A percentile compares a stretch with the other conserved stretches of the same genome.
Conservation (phyloP, 140 eudicot species). For the Bidens hawaiensis region DNA sequence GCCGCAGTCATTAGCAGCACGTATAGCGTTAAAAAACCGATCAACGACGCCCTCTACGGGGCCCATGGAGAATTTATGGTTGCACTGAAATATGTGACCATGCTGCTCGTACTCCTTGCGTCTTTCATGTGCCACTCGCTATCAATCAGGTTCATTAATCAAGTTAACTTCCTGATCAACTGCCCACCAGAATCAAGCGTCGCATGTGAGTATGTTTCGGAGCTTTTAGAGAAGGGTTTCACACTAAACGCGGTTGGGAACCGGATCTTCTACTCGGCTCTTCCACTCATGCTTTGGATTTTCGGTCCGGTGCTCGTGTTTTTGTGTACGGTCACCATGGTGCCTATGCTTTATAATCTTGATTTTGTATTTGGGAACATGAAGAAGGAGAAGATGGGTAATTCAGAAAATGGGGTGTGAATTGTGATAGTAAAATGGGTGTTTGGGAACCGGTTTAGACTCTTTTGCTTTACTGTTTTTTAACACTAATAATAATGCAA, state of each 20-base stretch:
- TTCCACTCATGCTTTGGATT: conserved; percentile 88
- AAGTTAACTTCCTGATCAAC: conserved; percentile 80
- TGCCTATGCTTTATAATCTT: conserved; percentile 68
- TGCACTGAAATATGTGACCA: conserved; percentile 72
- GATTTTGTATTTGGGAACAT: conserved; percentile 49
- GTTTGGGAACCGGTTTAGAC: neutral
- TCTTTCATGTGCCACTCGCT: conserved; percentile 83
- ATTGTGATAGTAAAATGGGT: neutral
- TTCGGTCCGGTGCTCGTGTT: conserved; percentile 92
- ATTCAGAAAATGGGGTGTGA: conserved; percentile 24
- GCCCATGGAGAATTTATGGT: conserved; percentile 91
- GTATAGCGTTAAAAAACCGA: conserved; percentile 73
- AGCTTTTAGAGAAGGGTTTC: conserved; percentile 66
- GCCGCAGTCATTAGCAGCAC: conserved; percentile 96
- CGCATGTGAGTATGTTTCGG: conserved; percentile 56
- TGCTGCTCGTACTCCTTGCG: conserved; percentile 54
- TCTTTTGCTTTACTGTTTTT: neutral
- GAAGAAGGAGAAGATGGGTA: conserved; percentile 19
- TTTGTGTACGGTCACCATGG: conserved; percentile 52
- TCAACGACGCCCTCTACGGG: conserved; percentile 71
- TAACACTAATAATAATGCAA: conserved; percentile 6
- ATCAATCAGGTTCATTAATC: conserved; percentile 79
- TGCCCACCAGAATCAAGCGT: conserved; percentile 43
- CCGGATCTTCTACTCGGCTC: conserved; percentile 59
- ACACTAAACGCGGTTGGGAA: conserved; percentile 62